Base-by-base conservation (phyloP, 2,329 filamentous ascomycete species). In the Ophiostoma ips region DNA sequence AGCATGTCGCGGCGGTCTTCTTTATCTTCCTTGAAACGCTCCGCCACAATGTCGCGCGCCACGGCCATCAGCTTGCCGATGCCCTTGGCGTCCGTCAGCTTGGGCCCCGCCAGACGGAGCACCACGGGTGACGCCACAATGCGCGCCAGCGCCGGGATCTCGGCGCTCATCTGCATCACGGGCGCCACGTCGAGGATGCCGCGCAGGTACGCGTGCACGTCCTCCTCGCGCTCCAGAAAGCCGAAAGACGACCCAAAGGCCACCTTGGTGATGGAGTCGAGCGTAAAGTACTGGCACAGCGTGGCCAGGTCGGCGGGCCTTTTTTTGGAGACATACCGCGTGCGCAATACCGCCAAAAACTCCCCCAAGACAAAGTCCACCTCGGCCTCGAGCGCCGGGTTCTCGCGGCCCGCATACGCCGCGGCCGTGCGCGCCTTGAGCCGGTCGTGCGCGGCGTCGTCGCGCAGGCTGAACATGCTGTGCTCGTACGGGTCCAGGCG, bases 261-360 rank as follows among this genome's bases (percentile, higher is more conserved):
- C 12, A 76, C 56, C 34, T 66, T 64, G 35, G 66, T 71, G 53
- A 76, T 71, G 18, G 72, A 66, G 53, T 76, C 73, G 5, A 75
- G 61, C 0, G 71, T 72, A 48, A 75, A 69, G 61, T 66, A 73
- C 34, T 71, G 67, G 2, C 67, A 63, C 40, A 69, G 65, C 6
- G 60, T 58, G 16, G 66, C 67, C 33, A 76, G 58, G 55, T 76
- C 70, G 56, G 73, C 61, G 15, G 65, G 57, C 48, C 12, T 19
- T 6, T 30, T 21, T 11, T 16, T 5, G 40, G 30, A 24, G 9
- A 24, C 21, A 37, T 61, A 58, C 43, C 58, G 58, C 5, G 19
- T 40, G 24, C 51, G 49, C 30, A 61, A 49, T 24, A 56, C 50
- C 13, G 46, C 46, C 1, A 58, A 45, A 6, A 59, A 28, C 48